Evolutionary conservation across 1,139 yeast genomes (phyloP), one percentile per base, ranked within the genome.

Genomic region (Geotrichum carabidarum): DNA sequence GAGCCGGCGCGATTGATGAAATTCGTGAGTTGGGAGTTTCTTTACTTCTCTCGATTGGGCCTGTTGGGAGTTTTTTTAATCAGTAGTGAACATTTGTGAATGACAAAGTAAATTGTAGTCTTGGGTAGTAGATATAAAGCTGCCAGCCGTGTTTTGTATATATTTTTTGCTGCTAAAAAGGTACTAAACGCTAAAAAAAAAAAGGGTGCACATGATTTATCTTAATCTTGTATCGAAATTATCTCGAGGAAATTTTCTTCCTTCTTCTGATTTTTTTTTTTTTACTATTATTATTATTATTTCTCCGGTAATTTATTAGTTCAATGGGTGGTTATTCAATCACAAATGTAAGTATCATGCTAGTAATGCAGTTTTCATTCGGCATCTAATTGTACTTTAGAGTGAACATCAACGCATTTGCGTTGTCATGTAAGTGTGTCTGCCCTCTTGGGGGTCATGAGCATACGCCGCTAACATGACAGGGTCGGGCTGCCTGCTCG

Each of bases 401-500:
- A 44, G 50, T 41, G 56, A 49, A 14, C 50, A 50, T 78, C 52
- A 80, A 51, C 68, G 70, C 57, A 68, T 72, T 27, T 72, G 76
- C 62, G 75, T 72, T 55, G 65, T 71, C 44, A 72, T 71, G 73
- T 79, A 54, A 48, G 68, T 53, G 11, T 17, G 5, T 22, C 27
- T 22, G 27, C 3, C 5, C 27, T 22, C 27, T 22, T 5, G 5
- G 27, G 14, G 14, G 37, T 11, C 12, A 34, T 11, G 14, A 34
- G 12, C 37, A 34, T 11, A 4, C 37, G 6, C n/a, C n/a, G 4
- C 40, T 40, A 27, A 38, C 37, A 2, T 30, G 4, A 8, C 27
- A 67, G 68, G 73, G 89, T 76, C 38, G 89, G 89, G 7, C 72
- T 83, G 57, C 90, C 90, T 8, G 87, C 87, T 31, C 71, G 89